Conservation (phyloP, 176 grass and related monocot genomes). For the Dactylis glomerata region DNA sequence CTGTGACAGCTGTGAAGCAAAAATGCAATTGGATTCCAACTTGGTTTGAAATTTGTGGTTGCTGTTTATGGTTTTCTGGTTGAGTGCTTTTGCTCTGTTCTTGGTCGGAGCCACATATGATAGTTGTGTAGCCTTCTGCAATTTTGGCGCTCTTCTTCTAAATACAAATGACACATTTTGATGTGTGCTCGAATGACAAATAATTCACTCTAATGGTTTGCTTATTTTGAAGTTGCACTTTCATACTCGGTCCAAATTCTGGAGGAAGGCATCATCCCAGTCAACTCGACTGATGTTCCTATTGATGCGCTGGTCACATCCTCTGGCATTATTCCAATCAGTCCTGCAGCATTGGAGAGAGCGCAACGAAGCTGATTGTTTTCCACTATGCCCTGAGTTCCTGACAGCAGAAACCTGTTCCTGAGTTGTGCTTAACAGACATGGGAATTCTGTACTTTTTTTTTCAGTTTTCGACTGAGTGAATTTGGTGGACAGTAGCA, state of each 20-base stretch:
- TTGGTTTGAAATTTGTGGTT: not conserved
- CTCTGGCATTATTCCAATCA: constrained; percentile 65
- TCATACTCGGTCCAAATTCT: constrained; percentile 82
- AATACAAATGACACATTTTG: not conserved
- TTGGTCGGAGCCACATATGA: not conserved
- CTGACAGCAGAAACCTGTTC: not conserved
- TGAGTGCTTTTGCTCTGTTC: not conserved
- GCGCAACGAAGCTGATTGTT: constrained; percentile 22
- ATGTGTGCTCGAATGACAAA: not conserved
- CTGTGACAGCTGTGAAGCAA: not conserved
- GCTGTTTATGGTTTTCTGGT: not conserved
- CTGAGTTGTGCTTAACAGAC: not conserved
- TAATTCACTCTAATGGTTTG: too few relatives aligned
- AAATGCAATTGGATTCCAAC: not conserved
- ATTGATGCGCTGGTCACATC: constrained; percentile 75
- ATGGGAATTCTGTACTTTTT: not conserved
- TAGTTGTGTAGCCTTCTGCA: not conserved
- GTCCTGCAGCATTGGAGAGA: constrained; percentile 46
- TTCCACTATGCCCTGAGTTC: not conserved
- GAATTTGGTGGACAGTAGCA: not conserved
- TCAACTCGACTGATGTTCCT: constrained; percentile 63
- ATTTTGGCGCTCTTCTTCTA: not conserved
- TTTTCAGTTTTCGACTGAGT: not conserved
- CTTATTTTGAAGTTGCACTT: constrained; percentile 65
- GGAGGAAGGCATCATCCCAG: constrained; percentile 59